Percentiles rank a stretch among this genome's conserved stretches.
These are phyloP conservation scores for Globisporangium iwayamae DNA, from an alignment of 352 stramenopile species.

Conservation along the genomic window DNA sequence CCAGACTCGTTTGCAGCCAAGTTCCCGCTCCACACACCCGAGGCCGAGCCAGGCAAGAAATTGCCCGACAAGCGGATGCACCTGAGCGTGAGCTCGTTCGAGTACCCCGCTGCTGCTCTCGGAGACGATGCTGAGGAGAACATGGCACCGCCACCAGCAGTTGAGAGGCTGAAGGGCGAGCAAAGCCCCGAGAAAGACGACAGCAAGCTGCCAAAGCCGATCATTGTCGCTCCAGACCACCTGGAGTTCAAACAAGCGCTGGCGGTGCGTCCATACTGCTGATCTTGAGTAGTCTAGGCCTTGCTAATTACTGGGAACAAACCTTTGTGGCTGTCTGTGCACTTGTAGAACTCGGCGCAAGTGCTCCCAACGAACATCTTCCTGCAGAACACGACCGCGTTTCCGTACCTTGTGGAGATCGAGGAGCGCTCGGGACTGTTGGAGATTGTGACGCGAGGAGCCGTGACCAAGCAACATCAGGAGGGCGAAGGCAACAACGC, in stretches of 20 bases:
- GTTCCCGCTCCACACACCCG: slow-evolving; percentile 56
- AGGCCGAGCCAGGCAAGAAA: slow-evolving; percentile 43
- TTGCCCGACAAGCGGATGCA: slow-evolving; percentile 36
- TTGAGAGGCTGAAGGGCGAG: slow-evolving; percentile 12
- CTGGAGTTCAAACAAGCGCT: slow-evolving; percentile 62
- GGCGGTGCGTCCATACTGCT: slow-evolving; percentile 17
- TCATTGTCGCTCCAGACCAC: slow-evolving; percentile 56
- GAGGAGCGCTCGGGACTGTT: slow-evolving; percentile 48
- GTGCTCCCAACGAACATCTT: slow-evolving; percentile 71
- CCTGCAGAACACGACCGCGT: slow-evolving; percentile 65
- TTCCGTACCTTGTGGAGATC: slow-evolving; percentile 57
- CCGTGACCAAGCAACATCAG: slow-evolving; percentile 1
- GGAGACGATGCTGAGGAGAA: slow-evolving; percentile 15
- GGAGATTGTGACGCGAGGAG: slow-evolving; percentile 51
- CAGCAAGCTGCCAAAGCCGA: slow-evolving; percentile 23
- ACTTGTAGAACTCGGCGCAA: slow-evolving; percentile 26
- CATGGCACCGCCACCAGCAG: slow-evolving; percentile 15
- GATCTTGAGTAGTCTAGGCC: neutral
- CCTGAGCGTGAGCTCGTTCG: slow-evolving; percentile 29
- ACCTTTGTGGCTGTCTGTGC: neutral
- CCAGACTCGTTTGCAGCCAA: slow-evolving; percentile 58
- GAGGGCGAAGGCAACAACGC: neutral
- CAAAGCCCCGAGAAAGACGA: slow-evolving; percentile 27
- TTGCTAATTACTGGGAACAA: neutral
- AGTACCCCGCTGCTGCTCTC: slow-evolving; percentile 30